These are phyloP conservation scores for Cucurbita moschata DNA, from an alignment of 306 rosid species.

Conservation along the genomic window DNA sequence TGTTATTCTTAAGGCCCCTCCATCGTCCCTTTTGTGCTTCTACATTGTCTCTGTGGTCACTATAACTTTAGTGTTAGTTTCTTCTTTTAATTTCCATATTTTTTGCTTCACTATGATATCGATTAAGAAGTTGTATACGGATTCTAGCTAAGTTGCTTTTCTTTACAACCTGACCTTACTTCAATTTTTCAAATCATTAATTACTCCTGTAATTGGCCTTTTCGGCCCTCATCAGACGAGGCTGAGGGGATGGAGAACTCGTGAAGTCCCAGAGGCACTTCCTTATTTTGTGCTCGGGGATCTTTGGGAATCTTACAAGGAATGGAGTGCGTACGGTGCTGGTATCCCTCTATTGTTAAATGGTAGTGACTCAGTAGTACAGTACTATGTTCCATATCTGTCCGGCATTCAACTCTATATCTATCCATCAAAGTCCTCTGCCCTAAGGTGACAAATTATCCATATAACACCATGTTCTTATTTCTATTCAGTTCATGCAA, in stretches of 20 bases:
- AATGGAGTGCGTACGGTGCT: constrained; percentile 83
- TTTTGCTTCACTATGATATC: background rate
- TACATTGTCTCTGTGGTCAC: background rate
- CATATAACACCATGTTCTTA: background rate
- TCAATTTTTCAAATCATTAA: background rate
- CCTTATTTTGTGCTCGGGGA: constrained; percentile 80
- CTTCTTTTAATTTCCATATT: background rate
- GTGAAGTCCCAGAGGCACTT: constrained; percentile 26
- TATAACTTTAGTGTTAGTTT: background rate
- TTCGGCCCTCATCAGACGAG: constrained; percentile 30
- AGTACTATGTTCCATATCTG: constrained; percentile 75
- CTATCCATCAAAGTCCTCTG: constrained; percentile 52
- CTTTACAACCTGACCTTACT: background rate
- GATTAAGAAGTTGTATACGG: background rate
- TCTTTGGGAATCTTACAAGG: constrained; percentile 75
- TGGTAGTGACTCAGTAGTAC: constrained; percentile 69
- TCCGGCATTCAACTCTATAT: constrained; percentile 77
- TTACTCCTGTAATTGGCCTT: background rate
- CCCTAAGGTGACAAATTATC: constrained; percentile 30
- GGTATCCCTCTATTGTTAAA: constrained; percentile 70
- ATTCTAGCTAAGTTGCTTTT: background rate
- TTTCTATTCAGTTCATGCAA: background rate
- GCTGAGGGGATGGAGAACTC: constrained; percentile 39
- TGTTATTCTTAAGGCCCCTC: background rate
- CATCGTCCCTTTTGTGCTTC: background rate